phyloP scores from a whole-genome alignment of 2,329 filamentous ascomycete genomes.

The Fusarium neocosmosporiellum region DNA sequence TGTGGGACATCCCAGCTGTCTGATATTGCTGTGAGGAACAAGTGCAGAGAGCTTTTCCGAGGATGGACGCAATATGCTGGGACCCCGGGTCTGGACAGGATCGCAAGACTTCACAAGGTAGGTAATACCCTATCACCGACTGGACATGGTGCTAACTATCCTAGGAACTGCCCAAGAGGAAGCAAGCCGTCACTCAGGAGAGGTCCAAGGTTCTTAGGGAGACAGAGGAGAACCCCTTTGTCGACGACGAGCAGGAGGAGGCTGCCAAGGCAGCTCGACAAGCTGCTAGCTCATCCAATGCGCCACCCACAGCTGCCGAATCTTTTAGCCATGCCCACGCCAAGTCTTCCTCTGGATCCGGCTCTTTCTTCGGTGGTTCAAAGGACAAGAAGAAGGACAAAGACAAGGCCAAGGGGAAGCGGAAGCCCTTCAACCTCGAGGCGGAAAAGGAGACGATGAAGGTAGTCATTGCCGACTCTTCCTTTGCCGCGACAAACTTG shows the following conservation, averaged over 20 bases:
- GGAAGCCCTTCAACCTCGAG: constrained; percentile 82
- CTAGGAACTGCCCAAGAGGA: constrained; percentile 72
- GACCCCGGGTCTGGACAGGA: constrained; percentile 81
- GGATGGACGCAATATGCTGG: constrained; percentile 90
- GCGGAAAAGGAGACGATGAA: constrained; percentile 90
- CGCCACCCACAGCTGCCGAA: constrained; percentile 19
- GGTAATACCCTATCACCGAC: constrained; percentile 1
- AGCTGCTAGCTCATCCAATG: constrained; percentile 33
- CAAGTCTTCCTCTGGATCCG: constrained; percentile 51
- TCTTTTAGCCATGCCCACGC: constrained; percentile 37
- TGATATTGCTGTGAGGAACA: constrained; percentile 86
- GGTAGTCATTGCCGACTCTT: constrained; percentile 87
- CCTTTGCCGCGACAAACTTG: constrained; percentile 91
- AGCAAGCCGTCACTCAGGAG: constrained; percentile 79
- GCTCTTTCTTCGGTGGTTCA: constrained; percentile 55
- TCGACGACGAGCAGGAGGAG: constrained; percentile 71
- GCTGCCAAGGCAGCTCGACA: constrained; percentile 44
- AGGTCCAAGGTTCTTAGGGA: constrained; percentile 87
- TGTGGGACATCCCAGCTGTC: constrained; percentile 87
- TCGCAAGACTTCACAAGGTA: constrained; percentile 81
- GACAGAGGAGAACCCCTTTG: constrained; percentile 79
- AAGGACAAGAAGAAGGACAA: constrained; percentile 68
- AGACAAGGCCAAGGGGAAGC: constrained; percentile 67
- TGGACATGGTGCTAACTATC: constrained; percentile 12
- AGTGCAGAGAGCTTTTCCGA: constrained; percentile 87